A percentile compares a stretch with the other conserved stretches of the same genome.
Conservation (phyloP, 208 protist genomes). For the Endotrypanum monterogeii region DNA sequence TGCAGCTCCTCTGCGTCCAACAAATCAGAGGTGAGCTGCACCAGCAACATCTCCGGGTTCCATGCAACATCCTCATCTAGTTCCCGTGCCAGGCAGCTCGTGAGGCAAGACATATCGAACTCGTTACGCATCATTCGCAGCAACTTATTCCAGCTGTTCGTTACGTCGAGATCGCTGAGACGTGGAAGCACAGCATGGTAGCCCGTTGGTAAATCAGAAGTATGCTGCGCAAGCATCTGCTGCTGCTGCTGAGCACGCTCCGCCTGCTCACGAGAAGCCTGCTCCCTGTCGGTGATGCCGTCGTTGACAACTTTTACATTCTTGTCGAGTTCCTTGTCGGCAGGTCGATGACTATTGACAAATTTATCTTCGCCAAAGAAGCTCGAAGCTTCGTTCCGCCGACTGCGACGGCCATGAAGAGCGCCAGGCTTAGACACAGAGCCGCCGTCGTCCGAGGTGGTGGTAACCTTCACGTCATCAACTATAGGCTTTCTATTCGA, state of each 20-base stretch:
- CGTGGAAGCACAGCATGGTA: constrained; percentile 78
- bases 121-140: constrained; percentile 70
- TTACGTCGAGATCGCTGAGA: constrained; percentile 72
- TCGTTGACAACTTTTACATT: constrained; percentile 53
- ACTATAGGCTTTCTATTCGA: neutral
- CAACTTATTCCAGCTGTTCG: constrained; percentile 67
- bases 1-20: constrained; percentile 64
- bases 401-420: constrained; percentile 10
- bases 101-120: constrained; percentile 85
- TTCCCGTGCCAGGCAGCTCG: constrained; percentile 69
- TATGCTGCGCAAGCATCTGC: constrained; percentile 53
- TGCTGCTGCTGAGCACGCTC: constrained; percentile 38
- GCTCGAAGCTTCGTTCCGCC: constrained; percentile 10
- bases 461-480: neutral
- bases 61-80: constrained; percentile 87
- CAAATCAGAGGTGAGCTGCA: constrained; percentile 89
- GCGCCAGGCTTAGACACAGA: neutral
- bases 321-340: constrained; percentile 38
- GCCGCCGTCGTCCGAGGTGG: neutral
- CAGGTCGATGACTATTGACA: constrained; percentile 13
- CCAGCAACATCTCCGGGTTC: constrained; percentile 90
- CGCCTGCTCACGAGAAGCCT: constrained; percentile 30
- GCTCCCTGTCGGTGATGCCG: constrained; percentile 42
- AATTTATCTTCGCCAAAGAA: constrained; percentile 23
- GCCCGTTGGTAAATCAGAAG: constrained; percentile 68